phyloP scores from a whole-genome alignment of 2,329 filamentous ascomycete species.

The Pyricularia pennisetigena region DNA sequence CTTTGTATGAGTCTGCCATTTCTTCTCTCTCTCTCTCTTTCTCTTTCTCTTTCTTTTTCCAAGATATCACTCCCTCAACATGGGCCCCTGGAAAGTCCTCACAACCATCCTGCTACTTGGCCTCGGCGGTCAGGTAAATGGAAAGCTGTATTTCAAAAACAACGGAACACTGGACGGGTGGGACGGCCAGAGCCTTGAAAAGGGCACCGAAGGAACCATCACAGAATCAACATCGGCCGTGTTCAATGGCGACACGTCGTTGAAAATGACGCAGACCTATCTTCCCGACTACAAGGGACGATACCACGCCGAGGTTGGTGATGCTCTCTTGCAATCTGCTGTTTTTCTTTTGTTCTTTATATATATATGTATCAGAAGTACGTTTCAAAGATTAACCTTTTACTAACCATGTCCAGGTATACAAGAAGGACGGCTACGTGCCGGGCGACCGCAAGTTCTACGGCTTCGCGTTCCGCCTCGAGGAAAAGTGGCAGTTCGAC shows the following conservation, averaged over 20 bases:
- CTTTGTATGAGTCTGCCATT: background rate
- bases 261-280: slow-evolving; percentile 36
- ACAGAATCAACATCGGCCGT: slow-evolving; percentile 28
- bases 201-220: slow-evolving; percentile 26
- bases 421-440: slow-evolving; percentile 31
- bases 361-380: too few species aligned
- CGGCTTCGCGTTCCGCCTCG: slow-evolving; percentile 40
- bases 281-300: slow-evolving; percentile 28
- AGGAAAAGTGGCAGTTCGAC: slow-evolving; percentile 33
- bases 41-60: too few species aligned
- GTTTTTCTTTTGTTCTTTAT: too few species aligned
- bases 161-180: slow-evolving; percentile 29
- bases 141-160: slow-evolving; percentile 15
- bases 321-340: background rate
- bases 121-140: background rate
- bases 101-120: background rate
- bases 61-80: background rate
- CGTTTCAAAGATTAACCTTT: too few species aligned
- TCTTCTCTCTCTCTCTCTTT: too few species aligned
- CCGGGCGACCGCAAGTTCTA: slow-evolving; percentile 35
- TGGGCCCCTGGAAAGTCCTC: background rate
- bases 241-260: slow-evolving; percentile 25
- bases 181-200: slow-evolving; percentile 26
- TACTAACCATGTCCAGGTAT: slow-evolving; percentile 18
- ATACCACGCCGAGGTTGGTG: slow-evolving; percentile 33